phyloP scores from a whole-genome alignment of 2,329 filamentous ascomycete genomes.

The Colletotrichum aenigma region DNA sequence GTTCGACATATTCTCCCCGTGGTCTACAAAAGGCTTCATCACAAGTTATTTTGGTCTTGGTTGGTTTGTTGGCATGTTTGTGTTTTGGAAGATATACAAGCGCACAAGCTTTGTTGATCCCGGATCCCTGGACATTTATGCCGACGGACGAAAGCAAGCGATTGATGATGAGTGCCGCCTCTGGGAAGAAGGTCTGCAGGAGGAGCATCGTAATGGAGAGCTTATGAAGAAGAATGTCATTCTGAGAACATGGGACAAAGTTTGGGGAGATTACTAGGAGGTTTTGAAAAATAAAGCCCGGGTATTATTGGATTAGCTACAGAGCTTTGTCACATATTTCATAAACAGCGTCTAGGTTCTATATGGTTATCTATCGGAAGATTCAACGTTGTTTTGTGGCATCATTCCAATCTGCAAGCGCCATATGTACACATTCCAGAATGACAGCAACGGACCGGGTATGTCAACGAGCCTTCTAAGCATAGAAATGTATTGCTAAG shows the following conservation, averaged over 20 bases:
- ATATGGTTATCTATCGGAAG: no score
- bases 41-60: constrained; percentile 59
- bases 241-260: constrained; percentile 39
- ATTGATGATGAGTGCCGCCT: constrained; percentile 59
- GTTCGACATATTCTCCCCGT: constrained; percentile 59
- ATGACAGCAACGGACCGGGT: neutral
- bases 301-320: neutral
- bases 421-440: neutral
- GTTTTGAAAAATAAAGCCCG: accelerated
- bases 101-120: constrained; percentile 61
- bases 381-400: neutral
- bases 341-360: no score
- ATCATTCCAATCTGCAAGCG: neutral
- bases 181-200: constrained; percentile 49
- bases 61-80: constrained; percentile 60
- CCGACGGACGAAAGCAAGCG: constrained; percentile 60
- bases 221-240: constrained; percentile 38
- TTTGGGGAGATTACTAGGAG: constrained; percentile 30
- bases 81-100: constrained; percentile 70
- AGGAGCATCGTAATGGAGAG: constrained; percentile 43
- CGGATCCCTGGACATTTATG: constrained; percentile 63
- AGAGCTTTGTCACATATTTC: neutral
- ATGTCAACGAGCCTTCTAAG: neutral
- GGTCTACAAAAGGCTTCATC: constrained; percentile 50
- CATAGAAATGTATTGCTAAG: neutral